Base-by-base conservation (phyloP, 179 eudicot genomes). In the Carnegiea gigantea region DNA sequence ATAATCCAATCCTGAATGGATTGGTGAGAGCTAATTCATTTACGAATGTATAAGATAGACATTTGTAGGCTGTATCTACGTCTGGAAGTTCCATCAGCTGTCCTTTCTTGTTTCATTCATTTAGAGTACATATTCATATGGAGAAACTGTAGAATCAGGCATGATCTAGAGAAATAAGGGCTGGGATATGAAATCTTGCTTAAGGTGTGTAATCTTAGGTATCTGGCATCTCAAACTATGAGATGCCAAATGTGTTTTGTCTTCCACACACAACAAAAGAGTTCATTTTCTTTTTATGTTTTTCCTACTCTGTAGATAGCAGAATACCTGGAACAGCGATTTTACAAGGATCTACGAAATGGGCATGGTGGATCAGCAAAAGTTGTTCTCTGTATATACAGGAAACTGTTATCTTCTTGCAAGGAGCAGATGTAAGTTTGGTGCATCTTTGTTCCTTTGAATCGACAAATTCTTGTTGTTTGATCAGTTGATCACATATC, bases 401-500 rank as follows among this genome's bases (percentile, higher is more conserved):
- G 90, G 88, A 94, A 90, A 89, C 85, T 94, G 85, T 82, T 93
- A 81, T 87, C 93, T 75, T 85, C 95, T 84, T 94, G 98, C 86
- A 94, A 93, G 91, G 93, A 92, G 89, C 97, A 94, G 88, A 91
- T 94, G 98, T 94, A 93, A 93, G 98, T 91, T 75, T 75, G 54
- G 64, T 72, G 12, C 77, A 24, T 82, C 51, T 82, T 82, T 59
- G 38, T 79, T 77, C 49, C 7, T 23, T 73, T 46, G 51, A n/a
- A 26, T 49, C 43, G 72, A 54, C 24, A 26, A 64, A 57, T 57
- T 73, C 38, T 43, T 78, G 46, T 23, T 79, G 64, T 78, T 53
- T 49, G 38, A 38, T 53, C 28, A 21, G 72, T 67, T 13, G 72
- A 67, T 67, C 40, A 10, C 38, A 67, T 1, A 67, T 28, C 18